Evolutionary conservation across 306 rosid species (phyloP).

Genomic region (Corylus americana): DNA sequence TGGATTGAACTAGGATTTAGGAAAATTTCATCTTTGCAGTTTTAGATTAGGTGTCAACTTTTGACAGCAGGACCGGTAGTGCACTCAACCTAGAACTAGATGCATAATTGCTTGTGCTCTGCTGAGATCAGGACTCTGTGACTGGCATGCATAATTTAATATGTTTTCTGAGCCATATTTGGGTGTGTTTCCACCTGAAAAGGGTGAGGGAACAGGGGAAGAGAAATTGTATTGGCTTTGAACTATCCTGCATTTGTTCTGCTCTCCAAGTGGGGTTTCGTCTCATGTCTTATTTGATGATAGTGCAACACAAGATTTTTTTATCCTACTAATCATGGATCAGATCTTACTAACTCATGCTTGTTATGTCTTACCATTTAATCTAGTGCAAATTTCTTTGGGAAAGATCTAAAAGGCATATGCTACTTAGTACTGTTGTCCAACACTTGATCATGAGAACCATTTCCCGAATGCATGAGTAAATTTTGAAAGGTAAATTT

Average conservation of each 20-base stretch:
- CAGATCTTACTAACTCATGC: background rate
- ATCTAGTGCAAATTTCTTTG: background rate
- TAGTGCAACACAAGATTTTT: background rate
- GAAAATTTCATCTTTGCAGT: conserved; percentile 6
- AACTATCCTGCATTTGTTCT: background rate
- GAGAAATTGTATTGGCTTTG: background rate
- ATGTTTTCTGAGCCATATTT: background rate
- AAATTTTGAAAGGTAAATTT: conserved; percentile 25
- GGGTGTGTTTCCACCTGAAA: background rate
- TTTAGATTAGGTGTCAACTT: background rate
- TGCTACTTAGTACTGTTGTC: conserved; percentile 4
- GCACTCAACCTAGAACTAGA: background rate
- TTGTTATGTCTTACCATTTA: background rate
- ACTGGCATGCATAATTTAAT: background rate
- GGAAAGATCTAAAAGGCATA: conserved; percentile 4
- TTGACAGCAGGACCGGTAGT: conserved; percentile 1
- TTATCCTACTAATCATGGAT: conserved; percentile 1
- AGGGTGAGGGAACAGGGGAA: background rate
- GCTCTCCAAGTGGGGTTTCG: background rate
- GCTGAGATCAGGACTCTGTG: background rate
- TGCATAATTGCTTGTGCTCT: background rate
- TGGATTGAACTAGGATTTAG: conserved; percentile 1
- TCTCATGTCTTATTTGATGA: background rate
- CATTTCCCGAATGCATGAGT: background rate
- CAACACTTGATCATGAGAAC: conserved; percentile 8